These are phyloP conservation scores for Gastrolobium bilobum DNA, from an alignment of 306 rosid species.

Conservation along the genomic window DNA sequence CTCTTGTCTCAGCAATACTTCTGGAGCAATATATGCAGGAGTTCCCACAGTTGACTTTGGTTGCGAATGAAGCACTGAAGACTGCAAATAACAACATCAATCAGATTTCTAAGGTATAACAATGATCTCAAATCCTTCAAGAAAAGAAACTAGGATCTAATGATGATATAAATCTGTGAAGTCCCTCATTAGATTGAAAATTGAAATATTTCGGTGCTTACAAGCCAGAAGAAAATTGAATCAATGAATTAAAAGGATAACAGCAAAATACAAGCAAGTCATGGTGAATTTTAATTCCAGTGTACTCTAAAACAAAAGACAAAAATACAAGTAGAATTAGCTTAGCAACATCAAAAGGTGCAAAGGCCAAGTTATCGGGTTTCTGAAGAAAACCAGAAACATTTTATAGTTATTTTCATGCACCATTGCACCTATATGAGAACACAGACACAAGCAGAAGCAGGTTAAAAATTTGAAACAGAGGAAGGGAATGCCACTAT, in stretches of 20 bases:
- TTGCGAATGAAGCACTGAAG: conserved; percentile 93
- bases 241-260: conserved; percentile 18
- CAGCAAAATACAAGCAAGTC: conserved; percentile 37
- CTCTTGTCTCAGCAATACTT: conserved; percentile 80
- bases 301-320: conserved; percentile 14
- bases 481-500: background rate
- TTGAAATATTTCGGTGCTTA: background rate
- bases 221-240: conserved; percentile 21
- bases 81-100: conserved; percentile 57
- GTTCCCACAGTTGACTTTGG: conserved; percentile 95
- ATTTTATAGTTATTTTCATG: background rate
- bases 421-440: background rate
- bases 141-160: background rate
- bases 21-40: conserved; percentile 97
- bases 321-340: background rate
- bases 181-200: conserved; percentile 37
- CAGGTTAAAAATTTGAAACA: conserved; percentile 26
- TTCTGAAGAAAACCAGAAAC: conserved; percentile 31
- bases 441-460: conserved; percentile 10
- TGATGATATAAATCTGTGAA: background rate
- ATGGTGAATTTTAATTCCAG: conserved; percentile 1
- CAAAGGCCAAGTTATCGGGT: background rate
- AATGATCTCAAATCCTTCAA: background rate
- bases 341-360: conserved; percentile 22
- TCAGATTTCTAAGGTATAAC: conserved; percentile 5